Conservation (phyloP, 805 yeast species). For the Kodamaea hsintzibuensis region DNA sequence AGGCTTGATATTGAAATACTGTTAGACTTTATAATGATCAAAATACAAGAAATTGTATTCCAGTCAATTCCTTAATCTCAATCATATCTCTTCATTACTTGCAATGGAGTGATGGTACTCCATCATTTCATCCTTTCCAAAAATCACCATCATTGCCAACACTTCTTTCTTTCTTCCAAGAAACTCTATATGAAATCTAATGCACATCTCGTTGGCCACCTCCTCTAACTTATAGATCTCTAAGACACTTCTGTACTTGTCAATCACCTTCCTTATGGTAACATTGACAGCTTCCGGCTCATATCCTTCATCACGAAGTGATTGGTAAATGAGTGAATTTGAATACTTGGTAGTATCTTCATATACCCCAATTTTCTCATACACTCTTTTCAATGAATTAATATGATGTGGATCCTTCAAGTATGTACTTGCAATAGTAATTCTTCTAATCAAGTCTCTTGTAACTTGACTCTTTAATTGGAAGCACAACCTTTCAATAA, state of each 20-base stretch:
- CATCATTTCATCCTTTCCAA: slow-evolving; percentile 3
- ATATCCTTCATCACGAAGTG: not conserved
- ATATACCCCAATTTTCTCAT: not conserved
- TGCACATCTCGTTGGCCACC: not conserved
- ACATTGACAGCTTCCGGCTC: not conserved
- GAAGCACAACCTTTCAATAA: not conserved
- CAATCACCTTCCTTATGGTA: not conserved
- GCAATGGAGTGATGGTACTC: not conserved
- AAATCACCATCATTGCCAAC: not conserved
- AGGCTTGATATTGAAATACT: not conserved
- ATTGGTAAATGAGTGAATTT: not conserved
- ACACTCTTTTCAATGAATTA: not conserved
- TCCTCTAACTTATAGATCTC: not conserved
- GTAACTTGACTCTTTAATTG: not conserved
- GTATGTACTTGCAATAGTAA: not conserved
- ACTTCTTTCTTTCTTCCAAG: not conserved
- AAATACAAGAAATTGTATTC: no score
- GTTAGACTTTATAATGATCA: no score
- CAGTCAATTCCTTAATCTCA: no score
- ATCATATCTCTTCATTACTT: not conserved
- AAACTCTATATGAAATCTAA: not conserved
- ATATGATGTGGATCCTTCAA: not conserved
- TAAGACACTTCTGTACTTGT: not conserved
- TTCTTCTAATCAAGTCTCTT: not conserved
- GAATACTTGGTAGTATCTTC: not conserved